Percentiles rank a stretch among this genome's conserved stretches.
phyloP scores from a whole-genome alignment of 805 yeast species.

The Candida sphagnicola region DNA sequence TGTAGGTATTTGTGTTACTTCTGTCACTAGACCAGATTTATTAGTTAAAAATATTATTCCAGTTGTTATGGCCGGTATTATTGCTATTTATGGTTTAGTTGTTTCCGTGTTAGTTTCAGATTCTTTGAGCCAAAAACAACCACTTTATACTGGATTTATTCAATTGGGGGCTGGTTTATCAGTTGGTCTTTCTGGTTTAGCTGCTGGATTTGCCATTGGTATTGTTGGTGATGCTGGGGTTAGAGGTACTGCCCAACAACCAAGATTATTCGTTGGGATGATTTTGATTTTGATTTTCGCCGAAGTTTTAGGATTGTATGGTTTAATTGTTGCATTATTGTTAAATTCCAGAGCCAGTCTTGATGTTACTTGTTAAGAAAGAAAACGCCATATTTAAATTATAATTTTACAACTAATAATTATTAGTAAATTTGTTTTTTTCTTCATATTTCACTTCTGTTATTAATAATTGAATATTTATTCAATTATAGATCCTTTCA shows the following conservation, averaged over 20 bases:
- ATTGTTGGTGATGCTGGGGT: conserved; percentile 99
- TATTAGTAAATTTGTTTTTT: too few relatives aligned
- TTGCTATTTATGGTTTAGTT: conserved; percentile 96
- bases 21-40: conserved; percentile 95
- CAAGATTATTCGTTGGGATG: conserved; percentile 98
- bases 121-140: conserved; percentile 83
- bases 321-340: conserved; percentile 95
- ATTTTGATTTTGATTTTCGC: conserved; percentile 97
- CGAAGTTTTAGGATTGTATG: conserved; percentile 97
- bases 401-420: not conserved
- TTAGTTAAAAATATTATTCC: conserved; percentile 92
- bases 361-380: conserved; percentile 71
- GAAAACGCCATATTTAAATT: not conserved
- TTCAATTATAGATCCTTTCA: not conserved
- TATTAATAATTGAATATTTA: too few relatives aligned
- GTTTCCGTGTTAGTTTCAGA: conserved; percentile 93
- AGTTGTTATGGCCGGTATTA: conserved; percentile 99
- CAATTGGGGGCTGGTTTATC: conserved; percentile 98
- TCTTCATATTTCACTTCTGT: not conserved
- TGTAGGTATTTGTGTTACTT: conserved; percentile 98
- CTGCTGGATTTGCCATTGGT: conserved; percentile 99
- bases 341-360: conserved; percentile 97
- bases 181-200: conserved; percentile 94
- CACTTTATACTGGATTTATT: conserved; percentile 94
- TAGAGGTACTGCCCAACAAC: conserved; percentile 97